These are phyloP conservation scores for Delonix regia DNA, from an alignment of 306 rosid genomes.

Conservation along the genomic window DNA sequence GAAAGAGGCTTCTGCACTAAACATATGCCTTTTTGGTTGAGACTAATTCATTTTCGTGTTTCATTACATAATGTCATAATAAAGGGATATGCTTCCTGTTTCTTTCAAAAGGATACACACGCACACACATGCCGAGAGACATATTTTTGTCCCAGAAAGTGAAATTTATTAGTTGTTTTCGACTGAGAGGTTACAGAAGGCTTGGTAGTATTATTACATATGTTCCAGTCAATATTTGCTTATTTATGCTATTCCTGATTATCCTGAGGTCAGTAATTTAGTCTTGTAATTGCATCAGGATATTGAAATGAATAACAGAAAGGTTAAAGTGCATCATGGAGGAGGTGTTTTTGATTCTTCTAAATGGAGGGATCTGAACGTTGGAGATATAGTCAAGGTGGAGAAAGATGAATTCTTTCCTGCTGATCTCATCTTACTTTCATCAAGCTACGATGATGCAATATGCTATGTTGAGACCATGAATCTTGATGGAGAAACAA, in stretches of 20 bases:
- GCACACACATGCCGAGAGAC: background rate
- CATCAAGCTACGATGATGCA: conserved; percentile 89
- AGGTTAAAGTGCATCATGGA: conserved; percentile 69
- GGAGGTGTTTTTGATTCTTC: conserved; percentile 58
- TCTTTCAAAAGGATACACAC: background rate
- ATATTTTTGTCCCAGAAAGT: background rate
- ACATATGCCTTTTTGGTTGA: background rate
- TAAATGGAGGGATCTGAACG: conserved; percentile 92
- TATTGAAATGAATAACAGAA: conserved; percentile 89
- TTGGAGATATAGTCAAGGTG: conserved; percentile 90
- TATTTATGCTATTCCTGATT: conserved; percentile 16
- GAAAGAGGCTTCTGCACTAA: background rate
- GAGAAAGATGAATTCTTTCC: conserved; percentile 92
- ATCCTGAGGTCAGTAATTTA: conserved; percentile 39
- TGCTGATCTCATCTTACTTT: conserved; percentile 90
- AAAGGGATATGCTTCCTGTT: background rate
- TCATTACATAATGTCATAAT: background rate
- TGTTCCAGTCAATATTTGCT: background rate
- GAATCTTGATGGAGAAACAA: conserved; percentile 95
- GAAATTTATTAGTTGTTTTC: background rate
- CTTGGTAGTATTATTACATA: background rate
- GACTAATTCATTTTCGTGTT: background rate
- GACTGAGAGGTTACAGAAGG: background rate
- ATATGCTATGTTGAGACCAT: conserved; percentile 96
- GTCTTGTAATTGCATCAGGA: conserved; percentile 60